Percentiles rank a stretch among this genome's conserved stretches.
Conservation (phyloP, 345 rosid genomes). For the Toxicodendron radicans region DNA sequence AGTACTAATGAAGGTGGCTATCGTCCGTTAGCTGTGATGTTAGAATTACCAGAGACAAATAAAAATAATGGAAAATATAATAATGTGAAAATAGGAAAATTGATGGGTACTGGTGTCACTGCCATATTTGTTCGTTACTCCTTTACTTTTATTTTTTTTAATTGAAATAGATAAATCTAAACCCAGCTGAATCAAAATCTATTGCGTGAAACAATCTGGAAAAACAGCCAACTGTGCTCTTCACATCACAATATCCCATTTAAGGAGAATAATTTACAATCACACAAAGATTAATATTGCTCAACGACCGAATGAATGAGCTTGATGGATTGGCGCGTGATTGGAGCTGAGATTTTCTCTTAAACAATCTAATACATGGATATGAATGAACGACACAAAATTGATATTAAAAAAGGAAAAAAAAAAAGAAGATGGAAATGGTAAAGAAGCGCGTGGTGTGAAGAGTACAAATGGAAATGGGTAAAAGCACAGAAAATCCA, state of each 20-base stretch:
- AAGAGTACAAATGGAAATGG: neutral
- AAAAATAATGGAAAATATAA: neutral
- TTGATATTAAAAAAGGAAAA: too few relatives aligned
- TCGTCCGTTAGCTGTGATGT: constrained; percentile 20
- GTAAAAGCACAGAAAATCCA: constrained; percentile 13
- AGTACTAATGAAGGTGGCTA: constrained; percentile 14
- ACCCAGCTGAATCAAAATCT: neutral
- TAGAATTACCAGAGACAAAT: constrained; percentile 10
- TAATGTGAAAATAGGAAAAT: neutral
- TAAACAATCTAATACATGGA: too few relatives aligned
- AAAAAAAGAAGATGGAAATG: too few relatives aligned
- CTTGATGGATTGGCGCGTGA: too few relatives aligned
- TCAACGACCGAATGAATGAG: neutral
- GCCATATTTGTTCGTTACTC: neutral
- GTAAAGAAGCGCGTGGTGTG: constrained; percentile 1
- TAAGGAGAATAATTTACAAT: neutral
- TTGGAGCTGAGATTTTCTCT: too few relatives aligned
- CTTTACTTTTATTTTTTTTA: neutral
- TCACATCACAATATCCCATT: neutral
- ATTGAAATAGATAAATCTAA: neutral
- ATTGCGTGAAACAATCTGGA: constrained; percentile 3
- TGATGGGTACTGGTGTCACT: neutral
- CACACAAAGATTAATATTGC: neutral
- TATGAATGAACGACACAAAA: too few relatives aligned
- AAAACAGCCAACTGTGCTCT: constrained; percentile 7